phyloP scores from a whole-genome alignment of 371 early-diverging fungal species.

The Mucor plumbeus region DNA sequence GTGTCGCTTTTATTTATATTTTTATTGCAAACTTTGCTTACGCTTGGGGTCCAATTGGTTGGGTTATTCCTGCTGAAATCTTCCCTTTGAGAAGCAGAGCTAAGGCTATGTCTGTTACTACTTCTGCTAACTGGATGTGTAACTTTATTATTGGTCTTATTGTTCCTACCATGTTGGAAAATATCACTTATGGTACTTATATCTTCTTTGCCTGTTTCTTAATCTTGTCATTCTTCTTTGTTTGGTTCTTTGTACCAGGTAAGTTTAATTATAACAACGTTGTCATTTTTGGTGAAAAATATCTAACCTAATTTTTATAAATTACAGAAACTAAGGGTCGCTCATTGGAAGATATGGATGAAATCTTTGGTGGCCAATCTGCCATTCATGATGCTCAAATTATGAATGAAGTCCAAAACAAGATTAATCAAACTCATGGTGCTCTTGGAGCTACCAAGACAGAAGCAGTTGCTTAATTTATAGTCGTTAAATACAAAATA shows the following conservation, averaged over 20 bases:
- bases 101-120: constrained; percentile 85
- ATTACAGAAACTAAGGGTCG: constrained; percentile 52
- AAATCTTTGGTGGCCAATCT: constrained; percentile 49
- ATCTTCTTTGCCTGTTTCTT: constrained; percentile 61
- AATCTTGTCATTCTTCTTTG: constrained; percentile 38
- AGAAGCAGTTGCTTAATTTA: constrained; percentile 11
- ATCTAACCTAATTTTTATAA: neutral
- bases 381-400: constrained; percentile 34
- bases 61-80: constrained; percentile 92
- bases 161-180: constrained; percentile 63
- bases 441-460: neutral
- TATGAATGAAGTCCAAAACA: constrained; percentile 27
- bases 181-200: constrained; percentile 65
- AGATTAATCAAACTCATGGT: constrained; percentile 13
- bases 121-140: constrained; percentile 90
- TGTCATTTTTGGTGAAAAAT: neutral
- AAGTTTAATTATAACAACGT: neutral
- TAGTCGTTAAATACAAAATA: neutral
- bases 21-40: constrained; percentile 76
- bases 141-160: constrained; percentile 74
- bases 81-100: constrained; percentile 76
- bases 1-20: constrained; percentile 62
- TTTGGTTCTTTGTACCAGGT: constrained; percentile 43
- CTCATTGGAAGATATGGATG: constrained; percentile 59
- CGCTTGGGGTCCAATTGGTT: constrained; percentile 71